These are phyloP conservation scores for Tanacetum coccineum DNA, from an alignment of 129 eudicot genomes.

Conservation along the genomic window DNA sequence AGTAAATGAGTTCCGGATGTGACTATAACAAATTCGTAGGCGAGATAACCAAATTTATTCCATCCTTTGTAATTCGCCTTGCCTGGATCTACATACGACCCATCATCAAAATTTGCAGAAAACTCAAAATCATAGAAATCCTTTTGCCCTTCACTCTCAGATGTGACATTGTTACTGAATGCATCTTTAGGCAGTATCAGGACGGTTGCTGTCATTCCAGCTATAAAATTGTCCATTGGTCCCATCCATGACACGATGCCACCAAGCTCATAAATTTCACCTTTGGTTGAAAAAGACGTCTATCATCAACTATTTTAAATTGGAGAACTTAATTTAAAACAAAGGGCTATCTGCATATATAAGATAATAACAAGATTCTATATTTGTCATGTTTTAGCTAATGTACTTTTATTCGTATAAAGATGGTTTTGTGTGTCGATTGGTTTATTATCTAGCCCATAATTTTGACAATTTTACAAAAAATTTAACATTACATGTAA, in stretches of 20 bases:
- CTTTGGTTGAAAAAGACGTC: slow-evolving; percentile 34
- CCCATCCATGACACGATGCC: slow-evolving; percentile 68
- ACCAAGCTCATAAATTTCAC: slow-evolving; percentile 64
- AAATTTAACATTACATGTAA: no score
- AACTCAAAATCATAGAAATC: slow-evolving; percentile 24
- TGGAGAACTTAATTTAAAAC: no score
- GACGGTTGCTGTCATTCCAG: slow-evolving; percentile 51
- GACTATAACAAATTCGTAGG: slow-evolving; percentile 45
- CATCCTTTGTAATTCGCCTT: slow-evolving; percentile 50
- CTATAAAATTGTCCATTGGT: slow-evolving; percentile 41
- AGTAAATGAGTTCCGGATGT: slow-evolving; percentile 63
- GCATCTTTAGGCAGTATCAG: slow-evolving; percentile 81
- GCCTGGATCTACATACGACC: slow-evolving; percentile 35
- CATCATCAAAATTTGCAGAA: slow-evolving; percentile 38
- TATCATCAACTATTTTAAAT: not conserved
- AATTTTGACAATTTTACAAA: no score
- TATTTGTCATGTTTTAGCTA: no score
- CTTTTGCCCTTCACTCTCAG: slow-evolving; percentile 33
- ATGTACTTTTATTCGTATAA: no score
- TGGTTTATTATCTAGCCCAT: no score
- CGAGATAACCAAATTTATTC: slow-evolving; percentile 48
- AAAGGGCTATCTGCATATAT: no score
- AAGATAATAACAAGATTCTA: no score
- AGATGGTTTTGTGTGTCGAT: no score
- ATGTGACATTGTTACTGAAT: slow-evolving; percentile 69